A percentile compares a stretch with the other conserved stretches of the same genome.
Evolutionary conservation across 2,329 filamentous ascomycete species (phyloP).

Genomic region (Diaporthe sp.): DNA sequence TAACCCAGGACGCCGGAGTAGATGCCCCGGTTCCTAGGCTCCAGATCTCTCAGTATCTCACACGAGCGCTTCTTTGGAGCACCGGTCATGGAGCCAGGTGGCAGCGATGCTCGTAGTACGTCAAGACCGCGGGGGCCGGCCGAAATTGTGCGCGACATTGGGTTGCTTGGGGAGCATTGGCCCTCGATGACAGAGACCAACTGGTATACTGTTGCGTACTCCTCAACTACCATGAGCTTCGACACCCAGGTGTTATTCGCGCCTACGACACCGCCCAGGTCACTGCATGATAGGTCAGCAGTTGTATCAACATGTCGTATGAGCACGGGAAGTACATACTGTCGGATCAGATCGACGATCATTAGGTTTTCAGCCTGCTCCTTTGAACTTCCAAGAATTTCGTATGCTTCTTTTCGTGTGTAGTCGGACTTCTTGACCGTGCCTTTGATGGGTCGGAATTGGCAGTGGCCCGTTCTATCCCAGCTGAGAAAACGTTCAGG

Average conservation of each 20-base stretch:
- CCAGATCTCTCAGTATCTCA: conserved; percentile 8
- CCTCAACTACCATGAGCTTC: conserved; percentile 14
- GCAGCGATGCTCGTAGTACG: neutral
- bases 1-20: conserved; percentile 17
- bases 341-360: conserved; percentile 18
- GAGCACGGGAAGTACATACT: neutral
- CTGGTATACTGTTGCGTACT: conserved; percentile 12
- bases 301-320: no score
- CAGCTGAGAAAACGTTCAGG: conserved; percentile 2
- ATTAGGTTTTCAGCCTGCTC: conserved; percentile 7
- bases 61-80: conserved; percentile 11
- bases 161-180: neutral
- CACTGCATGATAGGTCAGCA: neutral
- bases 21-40: conserved; percentile 2
- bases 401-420: conserved; percentile 3
- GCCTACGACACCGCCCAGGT: neutral
- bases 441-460: conserved; percentile 1
- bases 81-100: neutral
- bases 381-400: neutral
- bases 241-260: conserved; percentile 8
- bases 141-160: neutral
- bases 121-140: neutral
- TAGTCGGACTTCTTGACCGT: conserved; percentile 1
- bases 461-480: conserved; percentile 1
- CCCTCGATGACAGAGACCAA: conserved; percentile 7